phyloP scores from a whole-genome alignment of 768 basidiomycete species.

The Mycena indigotica region DNA sequence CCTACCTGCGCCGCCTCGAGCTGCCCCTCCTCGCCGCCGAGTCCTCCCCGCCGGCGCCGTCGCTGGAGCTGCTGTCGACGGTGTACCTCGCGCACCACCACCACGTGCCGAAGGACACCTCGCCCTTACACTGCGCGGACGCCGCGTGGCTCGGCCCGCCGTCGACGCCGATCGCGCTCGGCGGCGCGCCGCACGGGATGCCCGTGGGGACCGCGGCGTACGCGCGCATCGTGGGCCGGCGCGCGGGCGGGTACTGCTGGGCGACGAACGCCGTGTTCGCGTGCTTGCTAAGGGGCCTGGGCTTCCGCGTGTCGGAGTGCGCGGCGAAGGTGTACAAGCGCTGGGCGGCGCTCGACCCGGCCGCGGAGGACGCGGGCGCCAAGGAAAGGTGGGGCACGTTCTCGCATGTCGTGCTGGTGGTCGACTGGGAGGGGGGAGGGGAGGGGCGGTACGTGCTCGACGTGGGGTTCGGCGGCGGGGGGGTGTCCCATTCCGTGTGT shows the following conservation, averaged over 20 bases:
- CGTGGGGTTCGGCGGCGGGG: conserved; percentile 21
- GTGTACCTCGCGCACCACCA: conserved; percentile 18
- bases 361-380: conserved; percentile 1
- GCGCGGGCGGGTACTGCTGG: conserved; percentile 18
- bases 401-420: conserved; percentile 20
- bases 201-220: conserved; percentile 17
- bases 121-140: conserved; percentile 10
- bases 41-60: conserved; percentile 14
- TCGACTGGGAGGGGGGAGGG: conserved; percentile 16
- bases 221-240: conserved; percentile 11
- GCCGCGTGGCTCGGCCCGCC: conserved; percentile 12
- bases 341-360: conserved; percentile 20
- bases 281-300: conserved; percentile 17
- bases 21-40: conserved; percentile 6
- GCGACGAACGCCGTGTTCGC: conserved; percentile 23
- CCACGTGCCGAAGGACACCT: conserved; percentile 21
- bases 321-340: conserved; percentile 23
- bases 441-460: conserved; percentile 22
- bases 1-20: conserved; percentile 19
- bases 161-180: conserved; percentile 19
- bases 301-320: conserved; percentile 21
- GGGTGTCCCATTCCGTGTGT: conserved; percentile 23
- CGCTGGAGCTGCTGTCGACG: conserved; percentile 9
- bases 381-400: conserved; percentile 21
- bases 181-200: conserved; percentile 16